Conservation (phyloP, 2,329 filamentous ascomycete genomes). For the Colletotrichum abscissum region DNA sequence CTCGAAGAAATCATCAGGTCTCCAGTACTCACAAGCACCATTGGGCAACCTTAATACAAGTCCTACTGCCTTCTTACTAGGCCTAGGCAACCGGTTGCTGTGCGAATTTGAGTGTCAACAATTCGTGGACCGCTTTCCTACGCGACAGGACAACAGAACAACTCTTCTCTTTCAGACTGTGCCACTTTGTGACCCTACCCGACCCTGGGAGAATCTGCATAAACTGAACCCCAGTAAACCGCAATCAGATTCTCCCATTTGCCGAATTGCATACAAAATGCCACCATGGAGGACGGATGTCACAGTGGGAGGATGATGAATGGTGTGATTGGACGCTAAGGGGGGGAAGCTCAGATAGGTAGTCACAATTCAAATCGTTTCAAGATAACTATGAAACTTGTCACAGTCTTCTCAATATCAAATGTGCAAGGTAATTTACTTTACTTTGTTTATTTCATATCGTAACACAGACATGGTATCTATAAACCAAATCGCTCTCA, state of each 20-base stretch:
- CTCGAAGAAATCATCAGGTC: not conserved
- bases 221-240: not conserved
- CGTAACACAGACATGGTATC: constrained; percentile 29
- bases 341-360: not conserved
- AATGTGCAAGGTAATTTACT: too few relatives aligned
- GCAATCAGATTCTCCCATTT: not conserved
- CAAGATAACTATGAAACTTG: not conserved
- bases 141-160: not conserved
- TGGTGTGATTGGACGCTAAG: not conserved
- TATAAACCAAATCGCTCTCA: constrained; percentile 12
- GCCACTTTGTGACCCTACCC: not conserved
- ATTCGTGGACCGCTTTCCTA: not conserved
- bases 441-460: constrained; percentile 4
- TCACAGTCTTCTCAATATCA: too few relatives aligned
- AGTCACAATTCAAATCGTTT: not conserved
- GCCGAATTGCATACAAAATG: not conserved
- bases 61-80: not conserved
- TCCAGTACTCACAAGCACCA: not conserved
- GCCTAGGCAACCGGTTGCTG: constrained; percentile 17
- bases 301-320: not conserved
- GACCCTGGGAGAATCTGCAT: not conserved
- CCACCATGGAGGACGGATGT: not conserved
- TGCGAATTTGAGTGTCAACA: not conserved
- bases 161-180: not conserved
- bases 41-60: constrained; percentile 22